These are phyloP conservation scores for Hura crepitans DNA, from an alignment of 441 rosid species.

Conservation along the genomic window DNA sequence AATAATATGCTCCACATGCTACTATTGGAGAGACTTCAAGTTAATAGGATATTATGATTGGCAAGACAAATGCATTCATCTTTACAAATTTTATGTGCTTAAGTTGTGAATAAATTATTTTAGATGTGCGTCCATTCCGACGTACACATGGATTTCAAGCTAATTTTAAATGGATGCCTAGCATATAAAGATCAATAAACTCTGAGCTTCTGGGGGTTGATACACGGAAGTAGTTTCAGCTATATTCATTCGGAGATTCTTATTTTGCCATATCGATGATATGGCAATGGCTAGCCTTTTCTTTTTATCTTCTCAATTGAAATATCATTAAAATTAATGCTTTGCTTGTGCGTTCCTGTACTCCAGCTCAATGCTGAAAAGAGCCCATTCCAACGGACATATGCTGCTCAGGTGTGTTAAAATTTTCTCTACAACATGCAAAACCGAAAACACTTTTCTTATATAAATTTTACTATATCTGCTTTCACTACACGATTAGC, in stretches of 20 bases:
- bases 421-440: not conserved
- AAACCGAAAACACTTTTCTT: not conserved
- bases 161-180: not conserved
- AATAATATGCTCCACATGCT: not conserved
- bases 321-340: not conserved
- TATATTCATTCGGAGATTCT: not conserved
- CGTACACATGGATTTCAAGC: too few relatives aligned
- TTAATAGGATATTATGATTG: not conserved
- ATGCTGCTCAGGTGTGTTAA: conserved; percentile 66
- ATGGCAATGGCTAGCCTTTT: not conserved
- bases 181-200: not conserved
- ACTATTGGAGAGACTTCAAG: not conserved
- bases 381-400: conserved; percentile 85
- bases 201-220: not conserved
- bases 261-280: not conserved
- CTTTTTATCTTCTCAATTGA: not conserved
- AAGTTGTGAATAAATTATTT: not conserved
- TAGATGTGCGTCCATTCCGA: not conserved
- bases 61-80: not conserved
- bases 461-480: not conserved
- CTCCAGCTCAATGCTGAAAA: conserved; percentile 74
- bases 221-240: not conserved
- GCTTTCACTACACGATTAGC: not conserved
- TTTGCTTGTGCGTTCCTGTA: conserved; percentile 17
- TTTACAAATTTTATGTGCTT: not conserved